Percentiles rank a stretch among this genome's conserved stretches.
These are phyloP conservation scores for Alternaria novae-zelandiae DNA, from an alignment of 2,329 filamentous ascomycete genomes.

Conservation along the genomic window DNA sequence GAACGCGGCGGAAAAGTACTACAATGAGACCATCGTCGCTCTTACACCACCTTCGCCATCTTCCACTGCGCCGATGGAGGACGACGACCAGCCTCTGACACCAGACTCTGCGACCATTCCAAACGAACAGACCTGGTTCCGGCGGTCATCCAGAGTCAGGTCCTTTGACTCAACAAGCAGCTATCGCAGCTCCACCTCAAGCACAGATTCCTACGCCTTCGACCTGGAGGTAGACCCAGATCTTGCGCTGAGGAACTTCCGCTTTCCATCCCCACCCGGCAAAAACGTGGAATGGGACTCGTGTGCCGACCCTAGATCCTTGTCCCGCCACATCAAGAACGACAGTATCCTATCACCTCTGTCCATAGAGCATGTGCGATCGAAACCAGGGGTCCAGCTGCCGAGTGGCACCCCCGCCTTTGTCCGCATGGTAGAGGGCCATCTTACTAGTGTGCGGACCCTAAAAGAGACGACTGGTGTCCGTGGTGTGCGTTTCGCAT, in stretches of 20 bases:
- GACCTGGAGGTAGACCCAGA: conserved; percentile 13
- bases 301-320: not conserved
- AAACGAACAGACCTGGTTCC: conserved; percentile 11
- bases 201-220: conserved; percentile 26
- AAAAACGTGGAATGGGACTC: not conserved
- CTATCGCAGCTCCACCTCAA: conserved; percentile 27
- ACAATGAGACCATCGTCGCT: conserved; percentile 36
- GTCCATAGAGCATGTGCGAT: not conserved
- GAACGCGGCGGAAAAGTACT: conserved; percentile 44
- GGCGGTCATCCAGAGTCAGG: conserved; percentile 22
- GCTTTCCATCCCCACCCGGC: conserved; percentile 7
- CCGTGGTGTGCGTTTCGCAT: conserved; percentile 18
- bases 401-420: conserved; percentile 36
- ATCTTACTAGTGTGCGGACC: conserved; percentile 33
- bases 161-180: conserved; percentile 27
- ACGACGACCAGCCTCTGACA: conserved; percentile 26
- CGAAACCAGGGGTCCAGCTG: conserved; percentile 13
- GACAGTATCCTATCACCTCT: conserved; percentile 1
- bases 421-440: conserved; percentile 32
- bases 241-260: conserved; percentile 2
- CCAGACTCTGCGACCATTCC: conserved; percentile 25
- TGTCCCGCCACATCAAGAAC: not conserved
- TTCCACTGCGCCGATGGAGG: conserved; percentile 14
- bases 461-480: conserved; percentile 25
- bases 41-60: conserved; percentile 17